Evolutionary conservation across 768 basidiomycete genomes (phyloP).

Genomic region (Amanita rubescens): DNA sequence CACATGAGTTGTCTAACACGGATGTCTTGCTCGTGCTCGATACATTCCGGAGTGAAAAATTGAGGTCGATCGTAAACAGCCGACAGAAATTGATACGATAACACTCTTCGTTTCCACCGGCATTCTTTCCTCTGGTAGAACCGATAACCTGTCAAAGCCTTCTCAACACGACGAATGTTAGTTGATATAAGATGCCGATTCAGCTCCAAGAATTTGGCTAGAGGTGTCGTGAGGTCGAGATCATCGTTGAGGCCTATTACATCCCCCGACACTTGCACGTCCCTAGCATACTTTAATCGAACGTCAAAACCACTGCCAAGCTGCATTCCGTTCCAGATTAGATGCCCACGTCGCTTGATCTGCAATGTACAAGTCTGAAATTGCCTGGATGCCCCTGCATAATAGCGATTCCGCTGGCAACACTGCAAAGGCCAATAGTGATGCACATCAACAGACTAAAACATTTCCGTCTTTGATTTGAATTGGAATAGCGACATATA

Average conservation of each 20-base stretch:
- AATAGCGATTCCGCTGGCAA: conserved; percentile 39
- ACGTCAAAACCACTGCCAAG: conserved; percentile 67
- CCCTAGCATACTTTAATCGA: conserved; percentile 47
- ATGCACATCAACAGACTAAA: conserved; percentile 36
- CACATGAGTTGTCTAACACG: conserved; percentile 48
- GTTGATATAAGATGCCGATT: conserved; percentile 45
- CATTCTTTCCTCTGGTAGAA: conserved; percentile 40
- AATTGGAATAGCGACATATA: not conserved
- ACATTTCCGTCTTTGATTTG: not conserved
- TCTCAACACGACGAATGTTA: conserved; percentile 36
- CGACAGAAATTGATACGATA: conserved; percentile 59
- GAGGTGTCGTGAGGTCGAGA: conserved; percentile 50
- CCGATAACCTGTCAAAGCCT: conserved; percentile 44
- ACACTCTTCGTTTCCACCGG: conserved; percentile 40
- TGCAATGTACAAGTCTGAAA: conserved; percentile 41
- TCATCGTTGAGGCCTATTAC: conserved; percentile 60
- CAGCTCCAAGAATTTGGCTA: conserved; percentile 56
- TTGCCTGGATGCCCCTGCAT: conserved; percentile 37
- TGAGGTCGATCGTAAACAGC: conserved; percentile 52
- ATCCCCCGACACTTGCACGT: conserved; percentile 39
- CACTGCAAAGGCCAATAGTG: conserved; percentile 36
- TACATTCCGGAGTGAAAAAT: conserved; percentile 35
- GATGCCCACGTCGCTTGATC: conserved; percentile 46
- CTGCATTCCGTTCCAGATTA: conserved; percentile 44
- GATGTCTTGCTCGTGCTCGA: conserved; percentile 44